Conservation (phyloP, 257 asterid species). For the Ligustrum vulgare region DNA sequence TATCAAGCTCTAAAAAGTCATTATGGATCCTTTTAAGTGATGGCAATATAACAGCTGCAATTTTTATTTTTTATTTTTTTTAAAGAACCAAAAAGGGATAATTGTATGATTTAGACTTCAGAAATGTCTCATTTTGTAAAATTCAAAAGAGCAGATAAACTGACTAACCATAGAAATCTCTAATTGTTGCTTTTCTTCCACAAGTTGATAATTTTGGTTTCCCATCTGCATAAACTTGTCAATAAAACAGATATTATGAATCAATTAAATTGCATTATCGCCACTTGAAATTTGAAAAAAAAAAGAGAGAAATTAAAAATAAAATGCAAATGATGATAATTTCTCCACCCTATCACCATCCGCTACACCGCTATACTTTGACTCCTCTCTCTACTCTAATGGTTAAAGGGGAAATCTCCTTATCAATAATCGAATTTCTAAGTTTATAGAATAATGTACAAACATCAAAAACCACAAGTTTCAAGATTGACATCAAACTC, state of each 20-base stretch:
- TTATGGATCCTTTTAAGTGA: conserved; percentile 74
- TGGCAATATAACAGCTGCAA: conserved; percentile 81
- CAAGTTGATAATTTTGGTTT: conserved; percentile 57
- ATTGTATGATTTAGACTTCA: background rate
- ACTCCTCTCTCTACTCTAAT: background rate
- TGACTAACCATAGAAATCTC: conserved; percentile 79
- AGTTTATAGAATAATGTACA: background rate
- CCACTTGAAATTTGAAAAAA: background rate
- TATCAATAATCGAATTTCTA: background rate
- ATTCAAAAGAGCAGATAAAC: background rate
- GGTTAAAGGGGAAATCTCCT: background rate
- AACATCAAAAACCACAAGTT: background rate
- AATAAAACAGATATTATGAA: background rate
- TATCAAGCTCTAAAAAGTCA: conserved; percentile 48
- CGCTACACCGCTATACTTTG: background rate
- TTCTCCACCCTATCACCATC: background rate
- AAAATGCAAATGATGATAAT: background rate
- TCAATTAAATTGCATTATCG: background rate
- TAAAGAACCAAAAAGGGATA: conserved; percentile 5
- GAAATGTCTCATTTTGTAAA: background rate
- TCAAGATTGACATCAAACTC: background rate
- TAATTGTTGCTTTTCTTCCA: conserved; percentile 74
- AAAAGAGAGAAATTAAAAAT: background rate
- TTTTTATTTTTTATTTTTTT: too few relatives aligned
- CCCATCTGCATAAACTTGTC: conserved; percentile 74